A percentile compares a stretch with the other conserved stretches of the same genome.
Conservation (phyloP, 2,329 filamentous ascomycete genomes). For the Graphiopsis chlorocephala region DNA sequence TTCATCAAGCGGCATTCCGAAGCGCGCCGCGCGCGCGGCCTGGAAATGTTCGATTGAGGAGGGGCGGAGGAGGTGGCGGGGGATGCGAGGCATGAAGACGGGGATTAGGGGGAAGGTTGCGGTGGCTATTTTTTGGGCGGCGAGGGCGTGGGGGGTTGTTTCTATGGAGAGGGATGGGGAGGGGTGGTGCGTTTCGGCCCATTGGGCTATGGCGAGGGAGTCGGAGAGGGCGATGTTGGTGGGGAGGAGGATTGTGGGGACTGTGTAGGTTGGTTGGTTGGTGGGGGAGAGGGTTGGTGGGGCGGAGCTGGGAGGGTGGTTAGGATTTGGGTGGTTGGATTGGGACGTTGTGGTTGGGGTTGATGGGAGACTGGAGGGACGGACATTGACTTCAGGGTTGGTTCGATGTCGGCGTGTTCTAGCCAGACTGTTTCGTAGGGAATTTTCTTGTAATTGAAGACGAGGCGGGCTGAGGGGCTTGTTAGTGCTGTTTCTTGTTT, state of each 20-base stretch:
- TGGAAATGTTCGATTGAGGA: constrained; percentile 41
- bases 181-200: constrained; percentile 43
- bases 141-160: constrained; percentile 35
- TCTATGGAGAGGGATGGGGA: constrained; percentile 35
- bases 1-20: constrained; percentile 39
- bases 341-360: background rate
- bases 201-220: constrained; percentile 39
- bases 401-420: constrained; percentile 45
- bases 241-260: constrained; percentile 43
- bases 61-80: constrained; percentile 38
- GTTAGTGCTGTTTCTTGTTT: background rate
- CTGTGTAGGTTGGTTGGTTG: constrained; percentile 36
- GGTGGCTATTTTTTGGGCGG: constrained; percentile 10
- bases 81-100: constrained; percentile 38
- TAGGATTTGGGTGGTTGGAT: background rate
- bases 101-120: constrained; percentile 23
- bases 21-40: constrained; percentile 37
- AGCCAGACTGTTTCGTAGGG: constrained; percentile 43
- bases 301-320: background rate
- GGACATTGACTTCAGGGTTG: constrained; percentile 41
- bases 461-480: constrained; percentile 30
- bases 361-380: background rate
- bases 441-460: constrained; percentile 46
- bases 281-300: background rate
- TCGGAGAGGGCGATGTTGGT: constrained; percentile 43